These are phyloP conservation scores for Cudoniella acicularis DNA, from an alignment of 495 filamentous ascomycete genomes.

Conservation along the genomic window DNA sequence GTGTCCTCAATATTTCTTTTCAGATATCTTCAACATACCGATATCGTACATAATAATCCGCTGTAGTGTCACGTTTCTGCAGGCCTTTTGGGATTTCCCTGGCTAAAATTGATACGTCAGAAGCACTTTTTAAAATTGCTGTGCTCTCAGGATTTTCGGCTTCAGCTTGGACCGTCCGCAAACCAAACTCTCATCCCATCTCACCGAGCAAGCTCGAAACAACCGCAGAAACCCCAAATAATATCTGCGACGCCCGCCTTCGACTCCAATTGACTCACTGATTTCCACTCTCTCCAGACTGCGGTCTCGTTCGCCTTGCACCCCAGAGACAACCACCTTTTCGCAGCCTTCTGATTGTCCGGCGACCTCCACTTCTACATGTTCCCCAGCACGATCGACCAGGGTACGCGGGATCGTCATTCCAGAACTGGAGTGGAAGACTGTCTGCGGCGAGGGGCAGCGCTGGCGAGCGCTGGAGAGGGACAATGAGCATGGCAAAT, in stretches of 20 bases:
- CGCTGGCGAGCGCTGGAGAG: not conserved
- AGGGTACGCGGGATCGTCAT: not conserved
- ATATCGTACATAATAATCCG: not conserved
- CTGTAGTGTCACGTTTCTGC: no score
- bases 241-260: not conserved
- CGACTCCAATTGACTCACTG: not conserved
- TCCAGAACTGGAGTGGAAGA: not conserved
- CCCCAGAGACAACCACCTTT: no score
- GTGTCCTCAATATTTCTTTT: no score
- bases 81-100: no score
- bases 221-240: conserved; percentile 1
- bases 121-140: not conserved
- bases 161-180: not conserved
- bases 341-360: no score
- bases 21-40: no score
- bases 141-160: not conserved
- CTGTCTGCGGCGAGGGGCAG: not conserved
- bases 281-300: not conserved
- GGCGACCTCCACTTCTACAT: not conserved
- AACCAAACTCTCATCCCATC: no score
- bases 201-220: no score
- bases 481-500: conserved; percentile 21
- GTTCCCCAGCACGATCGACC: not conserved
- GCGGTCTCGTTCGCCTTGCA: no score
- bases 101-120: not conserved